phyloP scores from a whole-genome alignment of 768 basidiomycete species.

The Boletus rubroflammeus region DNA sequence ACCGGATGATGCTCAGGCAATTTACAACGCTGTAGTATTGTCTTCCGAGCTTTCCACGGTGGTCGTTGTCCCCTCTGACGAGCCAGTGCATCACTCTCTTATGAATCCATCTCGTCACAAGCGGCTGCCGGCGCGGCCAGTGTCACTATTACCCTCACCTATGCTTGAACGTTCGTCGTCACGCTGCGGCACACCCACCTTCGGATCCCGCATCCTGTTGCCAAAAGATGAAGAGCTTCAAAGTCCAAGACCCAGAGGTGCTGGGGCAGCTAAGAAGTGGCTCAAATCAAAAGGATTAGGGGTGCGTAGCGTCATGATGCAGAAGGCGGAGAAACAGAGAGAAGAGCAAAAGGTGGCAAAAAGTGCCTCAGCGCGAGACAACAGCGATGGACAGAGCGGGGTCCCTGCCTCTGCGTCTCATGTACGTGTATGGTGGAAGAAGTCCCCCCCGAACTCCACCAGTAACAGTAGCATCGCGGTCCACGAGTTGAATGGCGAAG shows the following conservation, averaged over 20 bases:
- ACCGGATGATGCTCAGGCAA: slow-evolving; percentile 34
- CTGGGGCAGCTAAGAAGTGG: slow-evolving; percentile 23
- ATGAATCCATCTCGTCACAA: slow-evolving; percentile 6
- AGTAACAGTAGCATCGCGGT: slow-evolving; percentile 8
- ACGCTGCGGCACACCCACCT: slow-evolving; percentile 59
- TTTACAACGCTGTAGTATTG: slow-evolving; percentile 19
- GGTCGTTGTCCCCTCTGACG: slow-evolving; percentile 9
- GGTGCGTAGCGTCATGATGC: slow-evolving; percentile 22
- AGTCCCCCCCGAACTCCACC: slow-evolving; percentile 13
- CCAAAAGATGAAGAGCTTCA: slow-evolving; percentile 27
- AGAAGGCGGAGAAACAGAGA: slow-evolving; percentile 22
- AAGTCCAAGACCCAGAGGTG: slow-evolving; percentile 10
- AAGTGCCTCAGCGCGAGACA: background rate
- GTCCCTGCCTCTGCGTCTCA: slow-evolving; percentile 13
- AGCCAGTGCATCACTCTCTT: background rate
- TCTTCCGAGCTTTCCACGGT: slow-evolving; percentile 18
- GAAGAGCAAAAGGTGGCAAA: slow-evolving; percentile 12
- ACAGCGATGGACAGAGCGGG: slow-evolving; percentile 3
- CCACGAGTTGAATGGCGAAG: slow-evolving; percentile 10
- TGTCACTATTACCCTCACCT: slow-evolving; percentile 20
- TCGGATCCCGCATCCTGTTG: slow-evolving; percentile 46
- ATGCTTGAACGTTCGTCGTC: slow-evolving; percentile 45
- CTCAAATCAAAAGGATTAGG: slow-evolving; percentile 29
- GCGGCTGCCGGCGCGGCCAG: slow-evolving; percentile 1
- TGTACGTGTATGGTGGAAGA: slow-evolving; percentile 32